These are phyloP conservation scores for Alternaria gaisen DNA, from an alignment of 2,329 filamentous ascomycete genomes.

Conservation along the genomic window DNA sequence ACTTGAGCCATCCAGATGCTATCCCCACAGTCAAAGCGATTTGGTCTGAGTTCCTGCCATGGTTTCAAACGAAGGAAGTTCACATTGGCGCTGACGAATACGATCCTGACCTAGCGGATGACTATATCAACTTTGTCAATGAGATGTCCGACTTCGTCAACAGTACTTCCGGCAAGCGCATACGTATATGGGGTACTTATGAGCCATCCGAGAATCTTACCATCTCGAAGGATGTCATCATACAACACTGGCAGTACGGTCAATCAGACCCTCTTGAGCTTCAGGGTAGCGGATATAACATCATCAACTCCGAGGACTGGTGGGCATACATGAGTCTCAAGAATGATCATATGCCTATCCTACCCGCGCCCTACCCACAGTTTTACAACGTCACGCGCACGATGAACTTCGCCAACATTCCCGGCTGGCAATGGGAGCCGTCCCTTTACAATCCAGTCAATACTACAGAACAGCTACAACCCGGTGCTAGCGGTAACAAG, in stretches of 20 bases:
- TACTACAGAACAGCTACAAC: constrained; percentile 50
- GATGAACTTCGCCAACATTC: constrained; percentile 55
- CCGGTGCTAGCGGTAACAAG: constrained; percentile 41
- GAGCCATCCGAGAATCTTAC: constrained; percentile 54
- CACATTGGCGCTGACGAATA: constrained; percentile 53
- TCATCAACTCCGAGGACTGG: constrained; percentile 61
- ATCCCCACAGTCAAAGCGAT: constrained; percentile 49
- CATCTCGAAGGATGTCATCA: constrained; percentile 53
- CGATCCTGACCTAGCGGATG: constrained; percentile 43
- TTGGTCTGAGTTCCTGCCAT: constrained; percentile 51
- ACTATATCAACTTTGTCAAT: constrained; percentile 52
- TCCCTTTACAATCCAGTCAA: constrained; percentile 57
- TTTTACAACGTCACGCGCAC: constrained; percentile 58
- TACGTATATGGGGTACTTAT: constrained; percentile 54
- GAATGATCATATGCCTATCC: constrained; percentile 60
- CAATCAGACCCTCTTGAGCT: constrained; percentile 58
- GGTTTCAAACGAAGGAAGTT: constrained; percentile 51
- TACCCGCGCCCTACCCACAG: constrained; percentile 58
- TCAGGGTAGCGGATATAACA: constrained; percentile 47
- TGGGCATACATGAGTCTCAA: constrained; percentile 66
- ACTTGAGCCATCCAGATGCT: constrained; percentile 48
- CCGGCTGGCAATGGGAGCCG: constrained; percentile 59
- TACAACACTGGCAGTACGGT: constrained; percentile 61
- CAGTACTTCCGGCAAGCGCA: constrained; percentile 40
- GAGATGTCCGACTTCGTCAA: constrained; percentile 47